A percentile compares a stretch with the other conserved stretches of the same genome.
phyloP scores from a whole-genome alignment of 495 filamentous ascomycete genomes.

The Alectoria sarmentosa region DNA sequence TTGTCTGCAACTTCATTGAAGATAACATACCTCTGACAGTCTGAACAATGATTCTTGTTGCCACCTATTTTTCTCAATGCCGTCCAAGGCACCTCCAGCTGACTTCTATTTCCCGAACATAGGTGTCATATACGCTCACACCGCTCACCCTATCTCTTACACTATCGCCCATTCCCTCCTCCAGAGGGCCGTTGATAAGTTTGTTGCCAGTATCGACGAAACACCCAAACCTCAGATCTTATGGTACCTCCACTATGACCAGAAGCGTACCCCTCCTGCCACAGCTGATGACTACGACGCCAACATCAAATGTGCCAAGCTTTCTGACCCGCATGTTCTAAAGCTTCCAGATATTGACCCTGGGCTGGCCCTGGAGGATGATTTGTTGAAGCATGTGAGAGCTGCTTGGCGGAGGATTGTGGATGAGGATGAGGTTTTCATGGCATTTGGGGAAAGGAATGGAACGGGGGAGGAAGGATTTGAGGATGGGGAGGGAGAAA shows the following conservation, averaged over 20 bases:
- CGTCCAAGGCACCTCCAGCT: slow-evolving; percentile 20
- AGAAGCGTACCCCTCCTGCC: slow-evolving; percentile 30
- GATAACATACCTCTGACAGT: slow-evolving; percentile 75
- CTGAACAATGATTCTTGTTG: too few species aligned
- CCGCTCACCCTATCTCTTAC: slow-evolving; percentile 29
- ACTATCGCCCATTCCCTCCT: slow-evolving; percentile 38
- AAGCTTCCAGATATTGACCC: slow-evolving; percentile 48
- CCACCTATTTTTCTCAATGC: too few species aligned
- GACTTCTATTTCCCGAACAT: slow-evolving; percentile 8
- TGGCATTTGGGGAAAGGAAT: slow-evolving; percentile 55
- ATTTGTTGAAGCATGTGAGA: slow-evolving; percentile 50
- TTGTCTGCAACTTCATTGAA: slow-evolving; percentile 86
- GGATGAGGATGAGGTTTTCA: slow-evolving; percentile 52
- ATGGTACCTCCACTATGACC: slow-evolving; percentile 59
- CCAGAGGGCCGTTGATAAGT: slow-evolving; percentile 45
- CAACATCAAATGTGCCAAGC: slow-evolving; percentile 29
- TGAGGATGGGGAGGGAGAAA: slow-evolving; percentile 6
- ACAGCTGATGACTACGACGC: slow-evolving; percentile 22
- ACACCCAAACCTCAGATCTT: slow-evolving; percentile 36
- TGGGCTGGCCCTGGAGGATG: slow-evolving; percentile 65
- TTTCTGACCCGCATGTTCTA: slow-evolving; percentile 28
- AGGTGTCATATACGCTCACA: slow-evolving; percentile 70
- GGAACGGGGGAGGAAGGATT: slow-evolving; percentile 42
- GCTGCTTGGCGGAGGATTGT: slow-evolving; percentile 57
- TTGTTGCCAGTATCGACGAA: slow-evolving; percentile 40